Conservation (phyloP, 1,284 basidiomycete genomes). For the Rhodotorula sp. region DNA sequence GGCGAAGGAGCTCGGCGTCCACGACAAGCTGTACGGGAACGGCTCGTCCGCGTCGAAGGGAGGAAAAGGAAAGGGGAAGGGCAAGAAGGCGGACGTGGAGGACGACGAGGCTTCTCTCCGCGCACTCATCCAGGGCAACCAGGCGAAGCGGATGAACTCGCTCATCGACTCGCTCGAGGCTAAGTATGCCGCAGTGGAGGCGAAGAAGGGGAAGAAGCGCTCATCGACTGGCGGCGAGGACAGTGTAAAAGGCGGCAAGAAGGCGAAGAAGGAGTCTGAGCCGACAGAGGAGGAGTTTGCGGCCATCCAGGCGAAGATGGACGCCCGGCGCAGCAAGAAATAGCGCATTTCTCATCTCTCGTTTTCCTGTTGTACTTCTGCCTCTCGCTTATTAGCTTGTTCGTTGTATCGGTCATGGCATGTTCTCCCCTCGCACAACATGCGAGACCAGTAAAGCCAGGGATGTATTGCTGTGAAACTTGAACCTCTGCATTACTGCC, state of each 20-base stretch:
- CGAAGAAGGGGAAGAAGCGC: conserved; percentile 52
- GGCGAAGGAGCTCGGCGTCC: conserved; percentile 84
- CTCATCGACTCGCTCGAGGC: conserved; percentile 59
- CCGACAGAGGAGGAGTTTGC: conserved; percentile 69
- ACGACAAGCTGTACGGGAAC: conserved; percentile 87
- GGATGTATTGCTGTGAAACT: neutral
- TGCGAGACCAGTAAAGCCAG: neutral
- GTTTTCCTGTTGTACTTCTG: too few species aligned
- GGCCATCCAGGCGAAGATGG: conserved; percentile 62
- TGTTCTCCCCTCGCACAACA: too few species aligned
- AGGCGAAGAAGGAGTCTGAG: conserved; percentile 46
- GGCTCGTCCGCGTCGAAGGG: conserved; percentile 54
- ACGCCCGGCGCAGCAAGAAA: conserved; percentile 50
- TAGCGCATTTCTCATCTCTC: neutral
- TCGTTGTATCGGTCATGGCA: too few species aligned
- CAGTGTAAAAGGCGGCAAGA: conserved; percentile 52
- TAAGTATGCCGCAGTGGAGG: conserved; percentile 64
- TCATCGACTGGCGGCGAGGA: conserved; percentile 43
- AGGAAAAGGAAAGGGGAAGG: conserved; percentile 50
- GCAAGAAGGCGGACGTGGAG: conserved; percentile 52
- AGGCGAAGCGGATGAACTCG: conserved; percentile 68
- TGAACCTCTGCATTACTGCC: neutral
- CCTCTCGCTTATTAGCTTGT: too few species aligned
- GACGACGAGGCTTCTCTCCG: conserved; percentile 70
- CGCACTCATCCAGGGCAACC: conserved; percentile 76